phyloP scores from a whole-genome alignment of 1,284 basidiomycete genomes.

The Papiliotrema fonsecae region DNA sequence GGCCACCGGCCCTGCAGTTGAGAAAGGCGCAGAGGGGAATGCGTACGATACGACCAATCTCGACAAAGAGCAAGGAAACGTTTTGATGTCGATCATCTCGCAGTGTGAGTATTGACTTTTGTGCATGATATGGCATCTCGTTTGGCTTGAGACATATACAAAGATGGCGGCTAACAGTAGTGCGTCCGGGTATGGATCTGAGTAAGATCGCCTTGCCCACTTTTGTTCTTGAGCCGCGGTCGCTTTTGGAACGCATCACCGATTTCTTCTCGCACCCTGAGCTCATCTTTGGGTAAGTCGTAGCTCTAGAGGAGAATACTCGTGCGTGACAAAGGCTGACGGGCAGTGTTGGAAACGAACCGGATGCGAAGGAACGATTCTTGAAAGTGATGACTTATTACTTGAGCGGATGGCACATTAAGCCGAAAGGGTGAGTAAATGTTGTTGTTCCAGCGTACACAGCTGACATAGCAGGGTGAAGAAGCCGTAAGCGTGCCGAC shows the following conservation, averaged over 20 bases:
- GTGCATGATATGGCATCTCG: background rate
- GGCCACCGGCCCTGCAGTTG: background rate
- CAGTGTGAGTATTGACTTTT: constrained; percentile 39
- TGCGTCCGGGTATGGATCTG: constrained; percentile 90
- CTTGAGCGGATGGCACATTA: constrained; percentile 99
- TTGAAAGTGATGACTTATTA: constrained; percentile 89
- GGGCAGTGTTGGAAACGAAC: constrained; percentile 39
- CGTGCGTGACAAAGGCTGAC: background rate
- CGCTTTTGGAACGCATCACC: constrained; percentile 89
- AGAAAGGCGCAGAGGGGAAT: constrained; percentile 15
- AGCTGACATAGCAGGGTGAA: constrained; percentile 60
- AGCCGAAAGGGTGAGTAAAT: constrained; percentile 72
- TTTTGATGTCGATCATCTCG: constrained; percentile 44
- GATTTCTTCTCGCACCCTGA: constrained; percentile 99
- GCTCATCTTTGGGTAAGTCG: constrained; percentile 65
- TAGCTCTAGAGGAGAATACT: background rate
- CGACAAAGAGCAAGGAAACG: constrained; percentile 49
- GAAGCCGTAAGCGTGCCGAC: constrained; percentile 72
- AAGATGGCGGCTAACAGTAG: constrained; percentile 26
- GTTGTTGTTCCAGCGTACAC: background rate
- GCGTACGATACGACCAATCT: constrained; percentile 44
- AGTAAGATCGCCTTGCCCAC: constrained; percentile 89
- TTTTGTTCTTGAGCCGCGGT: constrained; percentile 86
- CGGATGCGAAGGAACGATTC: constrained; percentile 85
- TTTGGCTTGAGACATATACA: background rate